Base-by-base conservation (phyloP, 108 stramenopile genomes). In the Cyclotella kingstonii region DNA sequence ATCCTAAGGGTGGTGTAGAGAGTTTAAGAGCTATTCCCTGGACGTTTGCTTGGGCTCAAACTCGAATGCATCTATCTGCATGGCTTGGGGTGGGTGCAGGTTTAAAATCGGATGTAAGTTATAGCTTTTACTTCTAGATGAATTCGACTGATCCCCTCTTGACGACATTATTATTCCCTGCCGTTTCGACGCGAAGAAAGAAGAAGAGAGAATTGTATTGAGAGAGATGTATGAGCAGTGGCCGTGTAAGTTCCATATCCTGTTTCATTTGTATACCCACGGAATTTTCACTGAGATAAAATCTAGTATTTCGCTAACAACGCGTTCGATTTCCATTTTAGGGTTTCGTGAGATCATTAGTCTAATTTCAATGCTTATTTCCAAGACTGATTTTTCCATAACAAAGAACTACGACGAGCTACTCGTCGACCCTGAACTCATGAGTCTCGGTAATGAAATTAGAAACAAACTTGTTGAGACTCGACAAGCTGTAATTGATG, bases 1-100 rank as follows among this genome's bases (percentile, higher is more conserved):
- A 96, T 57, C 93, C 93, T 0, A 94, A 83, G 65, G 97, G 97
- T 3, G 97, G 97, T 21, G 94, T 98, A 17, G 97, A 98, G 53
- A 86, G 85, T 60, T 84, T 98, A 2, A 70, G 97, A 29, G 97
- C 97, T 0, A 98, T 98, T 40, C 97, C 97, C 26, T 98, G 97
- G 97, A 97, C 91, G 0, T 97, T 98, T 69, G 94, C 97, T 5
- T 98, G 97, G 97, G 90, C 95, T 1, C 97, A 98, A 69, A 97
- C 97, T 17, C 69, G 97, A 27, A 80, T 90, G 54, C 84, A 96
- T 60, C 70, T 98, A 26, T 91, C 95, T n/a, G 93, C 97, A 14
- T 98, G 97, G 97, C 83, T 98, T 18, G 97, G 97, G 7, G 94
- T 98, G 23, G 95, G 91, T 14, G 90, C 83, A 27, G 97, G 90